A percentile compares a stretch with the other conserved stretches of the same genome.
Evolutionary conservation across 2,329 filamentous ascomycete genomes (phyloP).

Genomic region (Albophoma yamanashiensis): DNA sequence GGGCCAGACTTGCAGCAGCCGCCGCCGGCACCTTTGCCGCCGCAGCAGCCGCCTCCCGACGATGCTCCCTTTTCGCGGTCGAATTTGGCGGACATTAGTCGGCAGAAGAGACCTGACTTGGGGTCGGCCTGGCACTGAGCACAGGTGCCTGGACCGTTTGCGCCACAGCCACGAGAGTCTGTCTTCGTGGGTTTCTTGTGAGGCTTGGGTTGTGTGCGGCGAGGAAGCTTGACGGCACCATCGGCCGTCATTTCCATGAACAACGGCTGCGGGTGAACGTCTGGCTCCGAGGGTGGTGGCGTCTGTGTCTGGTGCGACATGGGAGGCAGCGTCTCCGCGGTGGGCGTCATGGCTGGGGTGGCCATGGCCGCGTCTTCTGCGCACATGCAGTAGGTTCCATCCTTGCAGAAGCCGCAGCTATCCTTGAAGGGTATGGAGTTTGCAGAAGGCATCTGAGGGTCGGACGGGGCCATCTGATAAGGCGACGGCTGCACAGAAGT

Average conservation of each 20-base stretch:
- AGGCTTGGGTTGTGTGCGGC: slow-evolving; percentile 19
- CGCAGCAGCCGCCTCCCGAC: slow-evolving; percentile 44
- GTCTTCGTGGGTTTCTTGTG: slow-evolving; percentile 13
- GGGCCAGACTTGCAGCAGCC: slow-evolving; percentile 50
- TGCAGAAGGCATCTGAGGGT: slow-evolving; percentile 20
- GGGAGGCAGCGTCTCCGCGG: slow-evolving; percentile 26
- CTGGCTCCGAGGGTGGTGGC: slow-evolving; percentile 50
- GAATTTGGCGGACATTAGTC: slow-evolving; percentile 61
- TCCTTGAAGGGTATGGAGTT: slow-evolving; percentile 43
- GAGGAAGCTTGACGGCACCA: slow-evolving; percentile 49
- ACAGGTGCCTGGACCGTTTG: slow-evolving; percentile 67
- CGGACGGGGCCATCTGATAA: slow-evolving; percentile 1
- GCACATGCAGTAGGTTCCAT: slow-evolving; percentile 74
- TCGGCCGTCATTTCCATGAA: slow-evolving; percentile 50
- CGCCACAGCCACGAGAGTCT: slow-evolving; percentile 37
- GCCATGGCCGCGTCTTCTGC: slow-evolving; percentile 45
- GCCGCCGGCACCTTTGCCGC: slow-evolving; percentile 45
- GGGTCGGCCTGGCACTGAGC: slow-evolving; percentile 69
- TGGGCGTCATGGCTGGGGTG: slow-evolving; percentile 26
- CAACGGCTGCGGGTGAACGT: slow-evolving; percentile 39
- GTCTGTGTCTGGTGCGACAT: slow-evolving; percentile 41
- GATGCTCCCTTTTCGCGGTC: slow-evolving; percentile 27
- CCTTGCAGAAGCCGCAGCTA: slow-evolving; percentile 72
- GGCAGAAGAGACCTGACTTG: slow-evolving; percentile 73
- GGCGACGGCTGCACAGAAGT: neutral